Evolutionary conservation across 139 green algal genomes (phyloP).

Genomic region (Auxenochlorella pyrenoidosa): DNA sequence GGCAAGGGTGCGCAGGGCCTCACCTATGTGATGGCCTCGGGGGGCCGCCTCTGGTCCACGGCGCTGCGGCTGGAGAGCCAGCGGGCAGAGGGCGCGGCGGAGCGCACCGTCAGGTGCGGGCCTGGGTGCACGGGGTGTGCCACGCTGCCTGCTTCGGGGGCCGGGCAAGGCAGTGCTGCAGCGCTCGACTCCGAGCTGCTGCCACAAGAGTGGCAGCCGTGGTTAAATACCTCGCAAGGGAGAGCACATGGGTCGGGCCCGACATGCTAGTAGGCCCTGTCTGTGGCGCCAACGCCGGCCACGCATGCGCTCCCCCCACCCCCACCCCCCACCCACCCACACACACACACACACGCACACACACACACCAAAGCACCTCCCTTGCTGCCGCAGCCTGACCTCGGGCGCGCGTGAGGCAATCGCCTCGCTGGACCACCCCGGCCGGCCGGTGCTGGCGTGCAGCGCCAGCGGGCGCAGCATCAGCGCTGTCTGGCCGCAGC

Average conservation of each 20-base stretch:
- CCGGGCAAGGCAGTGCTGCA: too few species aligned
- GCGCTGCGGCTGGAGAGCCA: slow-evolving; percentile 40
- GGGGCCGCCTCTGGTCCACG: slow-evolving; percentile 41
- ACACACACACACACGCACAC: neutral
- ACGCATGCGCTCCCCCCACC: too few species aligned
- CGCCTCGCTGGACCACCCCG: slow-evolving; percentile 36
- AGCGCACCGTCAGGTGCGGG: slow-evolving; percentile 32
- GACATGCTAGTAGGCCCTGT: too few species aligned
- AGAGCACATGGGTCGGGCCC: too few species aligned
- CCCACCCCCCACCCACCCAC: neutral
- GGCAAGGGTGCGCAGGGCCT: slow-evolving; percentile 39
- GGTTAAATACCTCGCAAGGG: too few species aligned
- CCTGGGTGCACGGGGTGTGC: too few species aligned
- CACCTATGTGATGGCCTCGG: slow-evolving; percentile 35
- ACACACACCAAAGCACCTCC: neutral
- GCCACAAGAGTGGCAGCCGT: too few species aligned
- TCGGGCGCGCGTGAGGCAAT: slow-evolving; percentile 28
- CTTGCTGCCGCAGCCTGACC: neutral
- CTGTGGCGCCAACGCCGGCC: too few species aligned
- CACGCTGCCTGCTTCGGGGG: too few species aligned
- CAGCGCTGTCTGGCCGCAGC: slow-evolving; percentile 41
- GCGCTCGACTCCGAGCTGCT: too few species aligned
- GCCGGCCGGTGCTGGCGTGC: slow-evolving; percentile 34
- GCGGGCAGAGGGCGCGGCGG: neutral
- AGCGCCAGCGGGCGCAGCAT: slow-evolving; percentile 37